Conservation (phyloP, 1,139 yeast genomes). For the Scheffersomyces illinoinensis region DNA sequence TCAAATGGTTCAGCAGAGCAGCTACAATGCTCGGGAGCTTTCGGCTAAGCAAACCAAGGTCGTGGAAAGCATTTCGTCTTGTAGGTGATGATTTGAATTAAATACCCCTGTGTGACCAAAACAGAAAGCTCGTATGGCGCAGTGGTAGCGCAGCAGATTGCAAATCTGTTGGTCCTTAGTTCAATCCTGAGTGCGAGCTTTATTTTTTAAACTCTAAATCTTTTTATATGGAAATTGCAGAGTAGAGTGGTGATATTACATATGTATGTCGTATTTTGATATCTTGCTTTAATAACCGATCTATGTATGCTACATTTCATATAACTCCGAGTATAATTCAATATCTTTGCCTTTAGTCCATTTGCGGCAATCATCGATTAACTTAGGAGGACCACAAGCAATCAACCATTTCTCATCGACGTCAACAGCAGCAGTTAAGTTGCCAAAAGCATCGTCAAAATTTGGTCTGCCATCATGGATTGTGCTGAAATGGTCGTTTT, state of each 20-base stretch:
- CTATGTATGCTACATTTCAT: conserved; percentile 23
- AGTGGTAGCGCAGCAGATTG: conserved; percentile 60
- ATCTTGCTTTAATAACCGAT: not conserved
- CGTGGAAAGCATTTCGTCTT: no score
- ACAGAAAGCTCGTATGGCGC: conserved; percentile 47
- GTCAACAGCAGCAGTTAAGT: conserved; percentile 26
- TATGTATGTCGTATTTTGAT: no score
- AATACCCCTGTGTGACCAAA: not conserved
- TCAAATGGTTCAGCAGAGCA: no score
- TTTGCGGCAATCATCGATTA: conserved; percentile 47
- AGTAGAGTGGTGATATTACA: not conserved
- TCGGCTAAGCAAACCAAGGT: no score
- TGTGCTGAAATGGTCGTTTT: conserved; percentile 2
- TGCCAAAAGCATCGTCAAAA: conserved; percentile 28
- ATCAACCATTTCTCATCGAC: conserved; percentile 51
- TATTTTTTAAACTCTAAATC: no score
- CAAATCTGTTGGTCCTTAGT: conserved; percentile 58
- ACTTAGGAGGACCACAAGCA: conserved; percentile 68
- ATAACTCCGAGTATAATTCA: conserved; percentile 47
- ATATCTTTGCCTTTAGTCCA: conserved; percentile 43
- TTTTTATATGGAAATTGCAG: no score
- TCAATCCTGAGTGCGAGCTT: conserved; percentile 51
- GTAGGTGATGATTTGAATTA: not conserved
- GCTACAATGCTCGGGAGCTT: no score
- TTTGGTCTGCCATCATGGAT: conserved; percentile 41